Evolutionary conservation across 2,329 filamentous ascomycete genomes (phyloP).

Genomic region (Aquanectria penicillioides): DNA sequence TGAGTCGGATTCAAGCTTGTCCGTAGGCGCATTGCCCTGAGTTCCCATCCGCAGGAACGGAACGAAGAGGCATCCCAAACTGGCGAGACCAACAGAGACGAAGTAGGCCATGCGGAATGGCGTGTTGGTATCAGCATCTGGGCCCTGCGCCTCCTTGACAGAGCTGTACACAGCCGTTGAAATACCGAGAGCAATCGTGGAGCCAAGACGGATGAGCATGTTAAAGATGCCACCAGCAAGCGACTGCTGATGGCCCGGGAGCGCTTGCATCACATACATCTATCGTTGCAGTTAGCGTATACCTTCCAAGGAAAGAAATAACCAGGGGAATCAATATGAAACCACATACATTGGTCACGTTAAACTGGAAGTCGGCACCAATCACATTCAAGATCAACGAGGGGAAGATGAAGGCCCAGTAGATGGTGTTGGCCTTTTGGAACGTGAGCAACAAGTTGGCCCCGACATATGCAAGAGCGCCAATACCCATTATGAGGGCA

Average conservation of each 20-base stretch:
- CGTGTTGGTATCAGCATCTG: slow-evolving; percentile 20
- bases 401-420: slow-evolving; percentile 75
- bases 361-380: slow-evolving; percentile 76
- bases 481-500: slow-evolving; percentile 65
- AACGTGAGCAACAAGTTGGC: slow-evolving; percentile 64
- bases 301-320: background rate
- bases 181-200: slow-evolving; percentile 69
- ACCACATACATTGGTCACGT: slow-evolving; percentile 70
- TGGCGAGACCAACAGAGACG: slow-evolving; percentile 34
- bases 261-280: slow-evolving; percentile 76
- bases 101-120: slow-evolving; percentile 33
- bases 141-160: slow-evolving; percentile 41
- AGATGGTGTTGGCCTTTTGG: slow-evolving; percentile 63
- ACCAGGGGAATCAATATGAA: too few relatives aligned
- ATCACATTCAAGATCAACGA: slow-evolving; percentile 68
- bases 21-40: slow-evolving; percentile 28
- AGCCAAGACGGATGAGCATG: slow-evolving; percentile 69
- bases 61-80: slow-evolving; percentile 25
- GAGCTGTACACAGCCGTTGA: slow-evolving; percentile 69
- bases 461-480: slow-evolving; percentile 51
- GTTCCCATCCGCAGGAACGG: slow-evolving; percentile 33
- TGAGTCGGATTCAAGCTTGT: slow-evolving; percentile 17
- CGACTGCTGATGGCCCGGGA: slow-evolving; percentile 70
- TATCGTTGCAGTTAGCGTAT: slow-evolving; percentile 42
- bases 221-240: slow-evolving; percentile 76